phyloP scores from a whole-genome alignment of 2,329 filamentous ascomycete genomes.

The Trichoderma citrinoviride region DNA sequence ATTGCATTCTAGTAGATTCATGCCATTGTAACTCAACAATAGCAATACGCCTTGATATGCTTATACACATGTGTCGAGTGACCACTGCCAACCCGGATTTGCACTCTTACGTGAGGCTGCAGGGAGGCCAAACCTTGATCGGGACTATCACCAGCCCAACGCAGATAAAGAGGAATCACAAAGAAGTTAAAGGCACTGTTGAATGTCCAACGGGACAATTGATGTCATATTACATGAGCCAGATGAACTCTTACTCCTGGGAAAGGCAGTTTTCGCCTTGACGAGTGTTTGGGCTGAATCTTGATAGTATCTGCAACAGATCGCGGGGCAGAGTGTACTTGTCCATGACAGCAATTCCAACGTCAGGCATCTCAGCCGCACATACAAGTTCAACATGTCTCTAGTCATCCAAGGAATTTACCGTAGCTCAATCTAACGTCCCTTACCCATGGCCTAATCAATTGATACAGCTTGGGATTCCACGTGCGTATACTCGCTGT shows the following conservation, averaged over 20 bases:
- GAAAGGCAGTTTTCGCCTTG: too few relatives aligned
- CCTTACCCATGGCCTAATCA: not conserved
- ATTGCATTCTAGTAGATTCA: not conserved
- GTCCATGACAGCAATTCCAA: not conserved
- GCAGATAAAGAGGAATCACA: not conserved
- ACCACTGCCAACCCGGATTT: not conserved
- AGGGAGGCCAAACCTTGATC: not conserved
- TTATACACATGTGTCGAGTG: not conserved
- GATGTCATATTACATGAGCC: too few relatives aligned
- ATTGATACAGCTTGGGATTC: not conserved
- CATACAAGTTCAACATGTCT: not conserved
- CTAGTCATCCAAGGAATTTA: not conserved
- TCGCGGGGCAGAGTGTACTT: not conserved
- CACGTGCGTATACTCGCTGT: not conserved
- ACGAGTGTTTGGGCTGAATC: not conserved
- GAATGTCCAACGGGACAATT: not conserved
- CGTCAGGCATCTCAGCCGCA: not conserved
- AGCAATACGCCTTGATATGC: not conserved
- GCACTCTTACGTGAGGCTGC: constrained; percentile 13
- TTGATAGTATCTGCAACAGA: not conserved
- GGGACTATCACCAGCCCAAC: not conserved
- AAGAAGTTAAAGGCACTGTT: not conserved
- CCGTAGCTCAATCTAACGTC: not conserved
- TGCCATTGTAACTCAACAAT: not conserved
- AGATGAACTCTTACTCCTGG: too few relatives aligned